Conservation (phyloP, 2,329 filamentous ascomycete genomes). For the Aquanectria penicillioides region DNA sequence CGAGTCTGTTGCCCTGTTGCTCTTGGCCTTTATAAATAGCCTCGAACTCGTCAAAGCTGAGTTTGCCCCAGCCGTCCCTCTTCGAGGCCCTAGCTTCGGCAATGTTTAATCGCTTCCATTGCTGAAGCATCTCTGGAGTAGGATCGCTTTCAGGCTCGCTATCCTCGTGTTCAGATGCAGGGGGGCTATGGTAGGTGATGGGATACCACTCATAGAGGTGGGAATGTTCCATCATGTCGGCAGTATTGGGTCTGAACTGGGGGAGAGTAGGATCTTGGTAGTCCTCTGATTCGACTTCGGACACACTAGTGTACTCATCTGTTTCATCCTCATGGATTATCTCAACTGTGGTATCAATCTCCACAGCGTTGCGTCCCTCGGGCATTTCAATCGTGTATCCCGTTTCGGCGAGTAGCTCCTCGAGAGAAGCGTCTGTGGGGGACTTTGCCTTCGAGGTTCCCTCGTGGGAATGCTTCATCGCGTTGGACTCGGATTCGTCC, state of each 20-base stretch:
- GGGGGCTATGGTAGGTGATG: constrained; percentile 22
- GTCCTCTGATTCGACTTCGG: constrained; percentile 33
- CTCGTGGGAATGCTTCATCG: constrained; percentile 18
- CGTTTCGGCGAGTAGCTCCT: constrained; percentile 53
- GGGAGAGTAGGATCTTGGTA: constrained; percentile 72
- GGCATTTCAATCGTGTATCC: constrained; percentile 56
- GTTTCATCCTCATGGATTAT: constrained; percentile 36
- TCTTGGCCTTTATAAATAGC: constrained; percentile 75
- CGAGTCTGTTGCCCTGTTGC: constrained; percentile 70
- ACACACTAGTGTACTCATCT: constrained; percentile 20
- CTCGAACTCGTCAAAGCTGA: constrained; percentile 85
- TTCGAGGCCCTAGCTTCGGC: constrained; percentile 75
- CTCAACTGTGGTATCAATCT: constrained; percentile 43
- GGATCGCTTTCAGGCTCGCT: constrained; percentile 35
- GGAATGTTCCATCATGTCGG: constrained; percentile 32
- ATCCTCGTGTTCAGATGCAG: constrained; percentile 16
- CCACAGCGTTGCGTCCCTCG: constrained; percentile 45
- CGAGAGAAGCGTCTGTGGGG: constrained; percentile 40
- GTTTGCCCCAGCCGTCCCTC: constrained; percentile 81
- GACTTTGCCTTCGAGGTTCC: constrained; percentile 24
- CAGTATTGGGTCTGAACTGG: constrained; percentile 72
- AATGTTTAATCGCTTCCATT: constrained; percentile 67
- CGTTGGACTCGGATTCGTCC: constrained; percentile 43
- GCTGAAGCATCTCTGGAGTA: constrained; percentile 48
- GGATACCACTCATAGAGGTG: constrained; percentile 34